phyloP scores from a whole-genome alignment of 768 basidiomycete genomes.

The Leccinellum albellum region DNA sequence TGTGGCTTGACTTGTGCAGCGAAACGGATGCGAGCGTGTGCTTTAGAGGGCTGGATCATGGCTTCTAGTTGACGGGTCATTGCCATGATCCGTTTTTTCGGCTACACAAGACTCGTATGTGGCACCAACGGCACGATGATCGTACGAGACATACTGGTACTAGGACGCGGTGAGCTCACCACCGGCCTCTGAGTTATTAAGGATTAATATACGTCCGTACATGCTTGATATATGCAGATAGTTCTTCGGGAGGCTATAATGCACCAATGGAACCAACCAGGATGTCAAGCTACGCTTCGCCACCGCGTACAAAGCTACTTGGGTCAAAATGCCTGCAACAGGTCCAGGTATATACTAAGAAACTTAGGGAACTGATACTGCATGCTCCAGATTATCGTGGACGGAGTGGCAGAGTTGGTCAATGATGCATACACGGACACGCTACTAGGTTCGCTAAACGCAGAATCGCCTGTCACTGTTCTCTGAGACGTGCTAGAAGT shows the following conservation, averaged over 20 bases:
- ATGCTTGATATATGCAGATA: slow-evolving; percentile 93
- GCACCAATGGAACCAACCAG: slow-evolving; percentile 54
- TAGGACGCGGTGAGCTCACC: slow-evolving; percentile 86
- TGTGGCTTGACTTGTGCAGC: slow-evolving; percentile 75
- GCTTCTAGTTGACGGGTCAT: slow-evolving; percentile 96
- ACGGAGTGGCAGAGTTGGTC: slow-evolving; percentile 42
- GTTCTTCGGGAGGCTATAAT: slow-evolving; percentile 76
- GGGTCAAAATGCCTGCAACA: slow-evolving; percentile 56
- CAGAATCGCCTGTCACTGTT: slow-evolving; percentile 60
- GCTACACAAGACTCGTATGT: slow-evolving; percentile 79
- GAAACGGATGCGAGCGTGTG: slow-evolving; percentile 95
- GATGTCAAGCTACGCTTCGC: slow-evolving; percentile 57
- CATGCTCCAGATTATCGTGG: slow-evolving; percentile 48
- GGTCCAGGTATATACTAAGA: slow-evolving; percentile 42
- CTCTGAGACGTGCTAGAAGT: no score
- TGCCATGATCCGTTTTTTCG: slow-evolving; percentile 95
- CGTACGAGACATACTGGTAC: no score
- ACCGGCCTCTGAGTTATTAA: slow-evolving; percentile 80
- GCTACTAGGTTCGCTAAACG: slow-evolving; percentile 53
- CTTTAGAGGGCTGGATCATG: slow-evolving; percentile 95
- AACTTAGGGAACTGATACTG: slow-evolving; percentile 43
- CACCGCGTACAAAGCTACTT: slow-evolving; percentile 54
- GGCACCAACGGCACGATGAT: slow-evolving; percentile 83
- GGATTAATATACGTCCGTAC: slow-evolving; percentile 85
- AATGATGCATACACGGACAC: slow-evolving; percentile 40